Evolutionary conservation across 2,329 filamentous ascomycete species (phyloP).

Genomic region (Hypoxylon sp.): DNA sequence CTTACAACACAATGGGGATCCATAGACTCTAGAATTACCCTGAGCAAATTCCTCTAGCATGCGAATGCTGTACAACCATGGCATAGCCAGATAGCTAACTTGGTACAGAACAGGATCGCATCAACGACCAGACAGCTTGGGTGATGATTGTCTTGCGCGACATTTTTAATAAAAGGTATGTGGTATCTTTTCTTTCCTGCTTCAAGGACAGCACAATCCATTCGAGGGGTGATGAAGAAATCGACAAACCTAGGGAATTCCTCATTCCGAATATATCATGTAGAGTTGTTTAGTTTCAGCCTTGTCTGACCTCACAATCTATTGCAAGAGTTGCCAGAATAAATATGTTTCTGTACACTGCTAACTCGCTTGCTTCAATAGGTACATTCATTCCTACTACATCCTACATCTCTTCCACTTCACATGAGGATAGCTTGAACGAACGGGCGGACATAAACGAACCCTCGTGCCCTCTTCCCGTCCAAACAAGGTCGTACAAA

Average conservation of each 20-base stretch:
- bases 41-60: conserved; percentile 55
- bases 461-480: conserved; percentile 57
- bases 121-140: background rate
- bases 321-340: conserved; percentile 37
- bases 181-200: conserved; percentile 33
- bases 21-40: conserved; percentile 62
- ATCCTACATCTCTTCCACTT: conserved; percentile 35
- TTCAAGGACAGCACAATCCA: conserved; percentile 9
- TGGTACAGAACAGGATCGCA: conserved; percentile 11
- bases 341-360: conserved; percentile 37
- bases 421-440: conserved; percentile 71
- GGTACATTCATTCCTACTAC: conserved; percentile 51
- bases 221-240: conserved; percentile 66
- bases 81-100: conserved; percentile 28
- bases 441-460: conserved; percentile 76
- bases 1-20: conserved; percentile 67
- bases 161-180: conserved; percentile 56
- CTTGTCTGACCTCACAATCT: conserved; percentile 66
- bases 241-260: conserved; percentile 69
- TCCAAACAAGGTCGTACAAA: conserved; percentile 69
- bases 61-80: background rate
- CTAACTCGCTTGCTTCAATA: conserved; percentile 52
- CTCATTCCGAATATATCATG: conserved; percentile 73
- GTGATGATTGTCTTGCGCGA: background rate
- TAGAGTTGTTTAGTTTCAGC: conserved; percentile 74